Conservation (phyloP, 805 yeast genomes). For the Wickerhamiella qilinensis region DNA sequence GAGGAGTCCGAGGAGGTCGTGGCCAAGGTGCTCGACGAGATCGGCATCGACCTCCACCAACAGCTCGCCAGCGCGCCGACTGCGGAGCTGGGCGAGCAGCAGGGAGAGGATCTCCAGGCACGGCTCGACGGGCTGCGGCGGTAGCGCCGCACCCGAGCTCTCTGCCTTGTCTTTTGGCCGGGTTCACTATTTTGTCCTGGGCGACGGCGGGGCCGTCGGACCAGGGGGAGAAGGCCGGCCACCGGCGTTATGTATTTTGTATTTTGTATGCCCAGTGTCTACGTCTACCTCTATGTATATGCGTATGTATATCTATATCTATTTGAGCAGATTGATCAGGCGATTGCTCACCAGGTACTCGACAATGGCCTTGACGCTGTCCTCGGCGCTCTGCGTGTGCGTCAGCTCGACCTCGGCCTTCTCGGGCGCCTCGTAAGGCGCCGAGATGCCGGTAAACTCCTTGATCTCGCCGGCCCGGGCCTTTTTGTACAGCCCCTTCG, state of each 20-base stretch:
- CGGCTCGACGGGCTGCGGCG: conserved; percentile 69
- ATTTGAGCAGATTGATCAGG: background rate
- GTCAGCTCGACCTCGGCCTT: conserved; percentile 73
- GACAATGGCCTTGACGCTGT: conserved; percentile 57
- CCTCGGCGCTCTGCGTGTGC: conserved; percentile 56
- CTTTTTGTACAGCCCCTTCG: conserved; percentile 91
- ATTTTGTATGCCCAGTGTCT: no score
- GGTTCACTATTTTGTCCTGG: no score
- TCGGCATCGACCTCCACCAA: conserved; percentile 67
- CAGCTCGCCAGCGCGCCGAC: conserved; percentile 36
- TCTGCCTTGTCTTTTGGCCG: no score
- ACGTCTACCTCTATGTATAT: no score
- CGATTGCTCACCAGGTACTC: conserved; percentile 29
- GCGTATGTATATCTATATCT: no score
- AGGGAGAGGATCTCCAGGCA: conserved; percentile 79
- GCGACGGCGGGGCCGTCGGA: no score
- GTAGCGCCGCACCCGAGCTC: no score
- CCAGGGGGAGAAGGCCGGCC: no score
- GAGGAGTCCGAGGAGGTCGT: conserved; percentile 85
- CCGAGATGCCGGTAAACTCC: conserved; percentile 90
- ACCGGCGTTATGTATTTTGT: no score
- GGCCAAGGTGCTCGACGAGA: conserved; percentile 82
- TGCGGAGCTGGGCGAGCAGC: conserved; percentile 28
- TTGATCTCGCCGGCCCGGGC: conserved; percentile 90
- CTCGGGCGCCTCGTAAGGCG: conserved; percentile 90